These are phyloP conservation scores for Cordyceps tenuipes DNA, from an alignment of 2,329 filamentous ascomycete species.

Conservation along the genomic window DNA sequence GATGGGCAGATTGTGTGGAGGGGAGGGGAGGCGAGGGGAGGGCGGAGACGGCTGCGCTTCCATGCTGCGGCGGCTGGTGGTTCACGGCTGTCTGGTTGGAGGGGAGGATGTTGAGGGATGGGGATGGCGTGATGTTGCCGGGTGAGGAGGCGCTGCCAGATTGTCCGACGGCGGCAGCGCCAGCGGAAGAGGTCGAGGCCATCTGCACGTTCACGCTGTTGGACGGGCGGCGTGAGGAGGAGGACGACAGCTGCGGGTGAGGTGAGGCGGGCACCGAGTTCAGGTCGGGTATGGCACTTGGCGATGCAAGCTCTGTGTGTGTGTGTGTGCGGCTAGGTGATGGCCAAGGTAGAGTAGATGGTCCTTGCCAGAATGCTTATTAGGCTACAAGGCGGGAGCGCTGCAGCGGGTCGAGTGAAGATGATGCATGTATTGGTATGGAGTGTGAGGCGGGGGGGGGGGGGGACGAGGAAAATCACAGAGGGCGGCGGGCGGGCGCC, in stretches of 20 bases:
- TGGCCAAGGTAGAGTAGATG: background rate
- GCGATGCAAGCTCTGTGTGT: background rate
- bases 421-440: background rate
- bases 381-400: background rate
- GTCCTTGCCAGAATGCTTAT: background rate
- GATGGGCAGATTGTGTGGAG: slow-evolving; percentile 14
- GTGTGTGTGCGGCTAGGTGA: background rate
- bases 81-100: slow-evolving; percentile 46
- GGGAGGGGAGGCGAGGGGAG: slow-evolving; percentile 23
- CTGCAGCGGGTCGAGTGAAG: background rate
- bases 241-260: slow-evolving; percentile 30
- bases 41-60: slow-evolving; percentile 21
- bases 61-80: slow-evolving; percentile 14
- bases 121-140: slow-evolving; percentile 23
- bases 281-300: slow-evolving; percentile 41
- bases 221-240: slow-evolving; percentile 36
- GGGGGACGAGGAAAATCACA: background rate
- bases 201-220: slow-evolving; percentile 32
- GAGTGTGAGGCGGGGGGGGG: background rate
- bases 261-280: slow-evolving; percentile 47
- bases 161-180: slow-evolving; percentile 22
- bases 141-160: background rate
- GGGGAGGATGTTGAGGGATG: slow-evolving; percentile 48
- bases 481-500: background rate
- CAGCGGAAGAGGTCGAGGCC: slow-evolving; percentile 22